Evolutionary conservation across 495 filamentous ascomycete genomes (phyloP).

Genomic region (Glutinoglossum americanum): DNA sequence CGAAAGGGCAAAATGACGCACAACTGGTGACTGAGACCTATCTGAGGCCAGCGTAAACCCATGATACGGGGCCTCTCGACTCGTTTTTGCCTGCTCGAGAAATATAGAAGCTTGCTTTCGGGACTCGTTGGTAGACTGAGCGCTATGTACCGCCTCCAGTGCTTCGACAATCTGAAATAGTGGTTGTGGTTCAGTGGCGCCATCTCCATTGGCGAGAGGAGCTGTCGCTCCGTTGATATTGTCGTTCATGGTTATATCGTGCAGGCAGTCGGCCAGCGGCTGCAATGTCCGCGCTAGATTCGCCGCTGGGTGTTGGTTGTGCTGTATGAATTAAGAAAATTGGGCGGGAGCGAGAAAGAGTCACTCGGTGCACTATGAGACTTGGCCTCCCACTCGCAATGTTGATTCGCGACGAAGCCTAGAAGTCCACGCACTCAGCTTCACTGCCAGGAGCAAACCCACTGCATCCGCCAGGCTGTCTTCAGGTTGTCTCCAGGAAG

Average conservation of each 20-base stretch:
- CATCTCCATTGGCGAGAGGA: neutral
- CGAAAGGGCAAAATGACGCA: slow-evolving; percentile 83
- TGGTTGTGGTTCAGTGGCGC: neutral
- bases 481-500: neutral
- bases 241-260: neutral
- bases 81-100: slow-evolving; percentile 63
- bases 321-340: neutral
- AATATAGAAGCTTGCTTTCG: slow-evolving; percentile 64
- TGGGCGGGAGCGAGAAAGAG: neutral
- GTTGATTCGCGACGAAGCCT: neutral
- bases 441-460: neutral
- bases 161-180: slow-evolving; percentile 44
- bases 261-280: neutral
- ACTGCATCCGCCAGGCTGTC: neutral
- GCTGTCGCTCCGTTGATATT: neutral
- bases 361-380: neutral
- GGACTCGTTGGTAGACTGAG: slow-evolving; percentile 60
- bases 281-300: neutral
- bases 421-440: neutral
- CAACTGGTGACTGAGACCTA: slow-evolving; percentile 45
- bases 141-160: slow-evolving; percentile 64
- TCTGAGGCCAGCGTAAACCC: slow-evolving; percentile 70
- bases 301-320: neutral
- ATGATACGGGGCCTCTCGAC: slow-evolving; percentile 54
- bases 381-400: neutral